A percentile compares a stretch with the other conserved stretches of the same genome.
Evolutionary conservation across 257 asterid species (phyloP).

Genomic region (Solanum raphanifolium): DNA sequence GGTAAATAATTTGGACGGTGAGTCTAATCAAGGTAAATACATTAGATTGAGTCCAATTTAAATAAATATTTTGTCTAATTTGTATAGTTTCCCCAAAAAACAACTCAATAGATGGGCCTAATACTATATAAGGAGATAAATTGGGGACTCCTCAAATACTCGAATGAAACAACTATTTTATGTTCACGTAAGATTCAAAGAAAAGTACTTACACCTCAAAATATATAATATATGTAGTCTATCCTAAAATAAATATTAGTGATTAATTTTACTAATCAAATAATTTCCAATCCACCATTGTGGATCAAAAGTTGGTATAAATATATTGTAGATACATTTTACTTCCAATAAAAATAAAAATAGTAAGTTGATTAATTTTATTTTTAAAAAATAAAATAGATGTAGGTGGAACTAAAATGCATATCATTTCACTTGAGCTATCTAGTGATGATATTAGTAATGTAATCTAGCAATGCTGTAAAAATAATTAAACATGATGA

Average conservation of each 20-base stretch:
- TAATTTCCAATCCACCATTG: background rate
- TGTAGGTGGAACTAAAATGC: background rate
- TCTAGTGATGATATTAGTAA: background rate
- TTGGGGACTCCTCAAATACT: no score
- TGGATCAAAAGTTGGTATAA: background rate
- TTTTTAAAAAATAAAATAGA: no score
- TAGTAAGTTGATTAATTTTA: background rate
- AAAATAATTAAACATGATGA: slow-evolving; percentile 16
- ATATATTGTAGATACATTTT: background rate
- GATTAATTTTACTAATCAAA: background rate
- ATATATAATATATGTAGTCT: no score
- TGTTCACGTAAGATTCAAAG: no score
- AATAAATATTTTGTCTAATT: no score
- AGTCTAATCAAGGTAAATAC: no score
- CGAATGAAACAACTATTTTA: no score
- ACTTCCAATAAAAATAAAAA: background rate
- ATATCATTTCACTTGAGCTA: background rate
- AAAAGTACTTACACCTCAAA: no score
- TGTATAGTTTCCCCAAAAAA: background rate
- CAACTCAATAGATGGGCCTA: background rate
- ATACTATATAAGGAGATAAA: background rate
- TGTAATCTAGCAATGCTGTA: background rate
- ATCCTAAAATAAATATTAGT: no score
- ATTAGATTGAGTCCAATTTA: no score
- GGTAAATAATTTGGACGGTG: no score